Evolutionary conservation across 192 early-diverging fungal genomes (phyloP).

Genomic region (Blastocladiella britannica): DNA sequence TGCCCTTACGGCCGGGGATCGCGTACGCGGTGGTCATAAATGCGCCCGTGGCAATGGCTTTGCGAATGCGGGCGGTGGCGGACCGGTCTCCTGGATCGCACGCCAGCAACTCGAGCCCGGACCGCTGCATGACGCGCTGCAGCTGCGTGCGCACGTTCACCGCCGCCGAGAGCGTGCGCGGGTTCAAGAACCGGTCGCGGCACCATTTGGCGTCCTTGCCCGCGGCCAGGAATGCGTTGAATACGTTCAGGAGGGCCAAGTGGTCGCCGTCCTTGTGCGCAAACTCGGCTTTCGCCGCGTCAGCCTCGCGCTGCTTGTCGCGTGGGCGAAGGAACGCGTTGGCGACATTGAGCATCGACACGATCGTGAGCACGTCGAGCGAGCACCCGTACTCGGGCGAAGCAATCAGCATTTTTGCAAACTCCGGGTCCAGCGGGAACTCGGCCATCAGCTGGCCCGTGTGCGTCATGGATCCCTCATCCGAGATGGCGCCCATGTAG

Average conservation of each 20-base stretch:
- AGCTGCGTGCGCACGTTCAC: slow-evolving; percentile 83
- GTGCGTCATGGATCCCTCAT: slow-evolving; percentile 79
- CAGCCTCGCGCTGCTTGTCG: slow-evolving; percentile 67
- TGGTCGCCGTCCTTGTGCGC: slow-evolving; percentile 91
- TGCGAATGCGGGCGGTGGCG: slow-evolving; percentile 45
- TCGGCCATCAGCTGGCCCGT: slow-evolving; percentile 74
- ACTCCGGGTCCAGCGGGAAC: slow-evolving; percentile 93
- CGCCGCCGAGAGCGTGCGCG: slow-evolving; percentile 67
- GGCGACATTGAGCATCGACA: slow-evolving; percentile 80
- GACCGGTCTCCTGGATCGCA: slow-evolving; percentile 48
- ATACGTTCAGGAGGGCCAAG: slow-evolving; percentile 89
- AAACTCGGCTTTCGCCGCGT: slow-evolving; percentile 80
- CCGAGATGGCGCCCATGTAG: slow-evolving; percentile 81
- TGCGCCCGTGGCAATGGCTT: slow-evolving; percentile 74
- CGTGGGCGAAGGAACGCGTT: slow-evolving; percentile 79
- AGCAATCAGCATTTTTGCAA: slow-evolving; percentile 76
- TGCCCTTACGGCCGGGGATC: slow-evolving; percentile 52
- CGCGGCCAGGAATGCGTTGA: slow-evolving; percentile 62
- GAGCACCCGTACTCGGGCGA: slow-evolving; percentile 71
- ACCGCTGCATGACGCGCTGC: slow-evolving; percentile 54
- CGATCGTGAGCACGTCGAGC: slow-evolving; percentile 83
- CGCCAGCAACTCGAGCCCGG: slow-evolving; percentile 43
- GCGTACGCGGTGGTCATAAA: slow-evolving; percentile 98
- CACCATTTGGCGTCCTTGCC: slow-evolving; percentile 67
- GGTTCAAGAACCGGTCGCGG: slow-evolving; percentile 81